Base-by-base conservation (phyloP, 169 alveolate genomes). In the Cryptosporidium sp. region DNA sequence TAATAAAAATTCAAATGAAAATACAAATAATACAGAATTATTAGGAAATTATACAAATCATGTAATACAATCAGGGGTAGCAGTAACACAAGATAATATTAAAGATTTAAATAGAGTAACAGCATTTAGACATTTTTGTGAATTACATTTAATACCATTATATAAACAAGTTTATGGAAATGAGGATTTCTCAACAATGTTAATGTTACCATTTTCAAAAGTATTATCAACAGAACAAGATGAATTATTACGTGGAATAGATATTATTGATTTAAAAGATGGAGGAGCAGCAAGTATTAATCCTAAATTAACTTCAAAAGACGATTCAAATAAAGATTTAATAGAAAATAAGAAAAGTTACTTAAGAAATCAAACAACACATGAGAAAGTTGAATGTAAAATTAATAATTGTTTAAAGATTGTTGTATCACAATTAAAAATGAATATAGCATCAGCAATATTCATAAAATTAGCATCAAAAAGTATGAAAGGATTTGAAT, bases 111-210 rank as follows among this genome's bases (percentile, higher is more conserved):
- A 80, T 62, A 80, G 89, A 80, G 75, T 80, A 41, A 80, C 89
- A 37, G 89, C 89, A 58, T 80, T 80, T 43, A 39, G 89, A 41
- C 89, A 80, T 65, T 80, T 80, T 62, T 80, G 89, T 62, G 89
- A 80, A 48, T 65, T 80, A 39, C 74, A 80, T 39, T 45, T 80
- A 45, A 80, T 80, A 62, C 89, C 89, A 14, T 35, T 80, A 39
- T 80, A 80, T 41, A 80, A 43, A 35, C 35, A 65, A 4, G 75
- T 80, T 26, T 80, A 62, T 45, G 61, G 68, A 41, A 50, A 62
- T 29, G 45, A 31, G 9, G 89, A 80, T 62, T 80, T 80, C 29
- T 31, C 89, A 31, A 80, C 55, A 65, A 62, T 80, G 75, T 59
- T 51, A 62, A 59, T 80, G 52, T 45, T 80, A 21, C 80, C 89